Percentiles rank a stretch among this genome's conserved stretches.
Evolutionary conservation across 176 grass and related monocot genomes (phyloP).

Genomic region (Oryza meyeriana): DNA sequence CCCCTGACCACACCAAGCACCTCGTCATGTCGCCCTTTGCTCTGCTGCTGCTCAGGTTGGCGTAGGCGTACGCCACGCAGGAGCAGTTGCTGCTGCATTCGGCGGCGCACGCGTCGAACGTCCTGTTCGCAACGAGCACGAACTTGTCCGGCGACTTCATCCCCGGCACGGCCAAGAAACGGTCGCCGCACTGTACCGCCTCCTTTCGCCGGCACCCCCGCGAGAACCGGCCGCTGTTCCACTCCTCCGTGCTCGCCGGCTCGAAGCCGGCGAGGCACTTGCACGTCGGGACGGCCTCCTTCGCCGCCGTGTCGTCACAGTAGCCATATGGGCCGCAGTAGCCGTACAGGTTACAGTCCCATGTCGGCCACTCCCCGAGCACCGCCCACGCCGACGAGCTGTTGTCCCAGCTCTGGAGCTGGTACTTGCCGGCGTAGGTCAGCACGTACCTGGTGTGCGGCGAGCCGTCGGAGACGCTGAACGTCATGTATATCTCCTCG

Average conservation of each 20-base stretch:
- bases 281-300: constrained; percentile 17
- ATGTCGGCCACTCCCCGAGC: background rate
- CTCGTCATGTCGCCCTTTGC: constrained; percentile 17
- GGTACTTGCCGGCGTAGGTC: constrained; percentile 2
- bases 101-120: constrained; percentile 34
- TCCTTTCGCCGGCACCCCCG: constrained; percentile 47
- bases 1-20: constrained; percentile 51
- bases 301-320: constrained; percentile 31
- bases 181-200: constrained; percentile 1
- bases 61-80: constrained; percentile 63
- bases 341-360: constrained; percentile 15
- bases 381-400: background rate
- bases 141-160: constrained; percentile 53
- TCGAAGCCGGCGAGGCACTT: constrained; percentile 44
- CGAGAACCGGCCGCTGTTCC: background rate
- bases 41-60: constrained; percentile 37
- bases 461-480: constrained; percentile 18
- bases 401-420: constrained; percentile 8
- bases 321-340: constrained; percentile 37
- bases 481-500: background rate
- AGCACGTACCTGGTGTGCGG: constrained; percentile 18
- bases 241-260: constrained; percentile 12
- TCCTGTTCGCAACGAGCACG: constrained; percentile 7
- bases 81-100: constrained; percentile 49
- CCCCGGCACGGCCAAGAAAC: constrained; percentile 21